Evolutionary conservation across 306 rosid species (phyloP).

Genomic region (Cyamopsis tetragonoloba): DNA sequence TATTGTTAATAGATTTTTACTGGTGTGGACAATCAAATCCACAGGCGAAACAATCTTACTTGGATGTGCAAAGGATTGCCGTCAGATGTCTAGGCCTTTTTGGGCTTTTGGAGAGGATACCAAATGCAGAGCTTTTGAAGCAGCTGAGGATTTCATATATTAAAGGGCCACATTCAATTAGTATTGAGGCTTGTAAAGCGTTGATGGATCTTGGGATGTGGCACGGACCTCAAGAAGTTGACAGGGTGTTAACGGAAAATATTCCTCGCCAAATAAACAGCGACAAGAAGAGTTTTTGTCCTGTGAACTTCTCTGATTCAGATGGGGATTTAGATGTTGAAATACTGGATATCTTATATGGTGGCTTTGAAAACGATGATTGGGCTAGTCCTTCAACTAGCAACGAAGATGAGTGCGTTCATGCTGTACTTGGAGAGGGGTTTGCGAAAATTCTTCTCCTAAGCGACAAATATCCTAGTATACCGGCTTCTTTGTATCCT

Average conservation of each 20-base stretch:
- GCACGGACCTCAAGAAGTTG: slow-evolving; percentile 88
- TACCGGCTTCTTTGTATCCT: slow-evolving; percentile 66
- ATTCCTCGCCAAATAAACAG: slow-evolving; percentile 31
- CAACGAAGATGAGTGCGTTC: slow-evolving; percentile 67
- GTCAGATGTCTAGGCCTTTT: slow-evolving; percentile 87
- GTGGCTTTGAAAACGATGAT: slow-evolving; percentile 59
- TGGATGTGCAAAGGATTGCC: slow-evolving; percentile 87
- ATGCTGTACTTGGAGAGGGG: slow-evolving; percentile 83
- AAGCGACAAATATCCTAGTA: slow-evolving; percentile 64
- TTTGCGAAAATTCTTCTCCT: slow-evolving; percentile 91
- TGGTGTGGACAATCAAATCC: slow-evolving; percentile 35
- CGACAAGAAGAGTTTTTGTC: slow-evolving; percentile 45
- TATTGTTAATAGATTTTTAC: slow-evolving; percentile 7
- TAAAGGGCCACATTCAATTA: slow-evolving; percentile 60
- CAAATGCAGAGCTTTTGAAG: slow-evolving; percentile 64
- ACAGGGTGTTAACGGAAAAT: slow-evolving; percentile 42
- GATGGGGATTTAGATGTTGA: slow-evolving; percentile 43
- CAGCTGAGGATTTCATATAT: slow-evolving; percentile 66
- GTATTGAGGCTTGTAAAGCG: slow-evolving; percentile 75
- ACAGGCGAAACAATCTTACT: slow-evolving; percentile 87
- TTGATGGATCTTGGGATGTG: slow-evolving; percentile 81
- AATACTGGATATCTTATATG: slow-evolving; percentile 69
- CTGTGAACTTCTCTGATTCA: slow-evolving; percentile 50
- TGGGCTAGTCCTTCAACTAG: slow-evolving; percentile 47
- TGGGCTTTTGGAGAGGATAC: slow-evolving; percentile 86